Conservation (phyloP, 176 grass and related monocot species). For the Panicum miliaceum region DNA sequence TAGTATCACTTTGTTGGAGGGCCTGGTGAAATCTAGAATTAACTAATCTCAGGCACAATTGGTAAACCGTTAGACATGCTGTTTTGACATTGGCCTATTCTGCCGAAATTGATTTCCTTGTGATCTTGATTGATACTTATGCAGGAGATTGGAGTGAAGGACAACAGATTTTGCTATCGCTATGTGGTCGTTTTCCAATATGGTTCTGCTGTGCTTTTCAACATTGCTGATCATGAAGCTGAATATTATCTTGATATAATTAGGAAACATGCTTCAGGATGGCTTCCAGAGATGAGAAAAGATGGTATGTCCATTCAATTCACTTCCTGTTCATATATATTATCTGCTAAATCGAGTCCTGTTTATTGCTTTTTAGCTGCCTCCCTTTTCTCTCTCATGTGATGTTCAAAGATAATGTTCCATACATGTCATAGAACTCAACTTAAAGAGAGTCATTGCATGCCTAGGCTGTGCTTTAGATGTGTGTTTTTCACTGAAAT, state of each 20-base stretch:
- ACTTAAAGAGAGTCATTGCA: neutral
- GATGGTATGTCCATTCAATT: constrained; percentile 60
- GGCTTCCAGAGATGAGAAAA: constrained; percentile 84
- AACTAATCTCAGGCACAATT: neutral
- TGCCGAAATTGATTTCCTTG: neutral
- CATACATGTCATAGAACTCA: neutral
- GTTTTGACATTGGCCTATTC: neutral
- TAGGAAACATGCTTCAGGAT: constrained; percentile 88
- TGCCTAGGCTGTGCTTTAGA: neutral
- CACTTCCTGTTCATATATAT: constrained; percentile 1
- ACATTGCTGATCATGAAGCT: constrained; percentile 93
- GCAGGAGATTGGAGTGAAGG: constrained; percentile 73
- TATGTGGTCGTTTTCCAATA: constrained; percentile 92
- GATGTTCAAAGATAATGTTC: neutral
- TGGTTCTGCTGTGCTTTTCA: constrained; percentile 89
- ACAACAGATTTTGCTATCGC: constrained; percentile 69
- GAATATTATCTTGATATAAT: constrained; percentile 88
- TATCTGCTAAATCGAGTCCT: neutral
- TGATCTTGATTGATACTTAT: constrained; percentile 40
- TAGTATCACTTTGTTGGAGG: neutral
- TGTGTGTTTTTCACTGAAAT: neutral
- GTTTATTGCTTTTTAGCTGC: neutral
- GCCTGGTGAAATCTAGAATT: constrained; percentile 1
- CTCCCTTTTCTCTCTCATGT: neutral
- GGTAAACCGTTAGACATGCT: neutral